Evolutionary conservation across 2,329 filamentous ascomycete species (phyloP), one percentile per base, ranked within the genome.

Genomic region (Ilyonectria robusta): DNA sequence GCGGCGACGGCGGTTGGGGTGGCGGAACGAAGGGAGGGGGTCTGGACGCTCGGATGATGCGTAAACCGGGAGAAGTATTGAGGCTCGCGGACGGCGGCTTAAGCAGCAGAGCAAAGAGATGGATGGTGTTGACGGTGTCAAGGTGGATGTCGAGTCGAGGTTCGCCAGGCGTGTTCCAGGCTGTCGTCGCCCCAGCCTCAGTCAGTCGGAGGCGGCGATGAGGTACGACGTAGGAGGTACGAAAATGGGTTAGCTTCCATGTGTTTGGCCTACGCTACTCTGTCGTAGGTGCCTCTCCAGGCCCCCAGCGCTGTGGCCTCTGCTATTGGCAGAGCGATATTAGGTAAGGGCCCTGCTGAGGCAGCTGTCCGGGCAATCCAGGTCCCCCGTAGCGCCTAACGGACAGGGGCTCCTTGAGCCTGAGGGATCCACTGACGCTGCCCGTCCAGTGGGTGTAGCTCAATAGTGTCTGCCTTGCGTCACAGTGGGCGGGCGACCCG

Each of bases 171-270:
- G 70, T 21, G 51, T 51, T 75, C 66, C 60, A 68, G 72, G 66
- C 60, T 71, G 64, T 75, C 51, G 66, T 70, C 57, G 72, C 65
- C 72, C 72, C 65, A 70, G 70, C 71, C 72, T 74, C 71, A 67
- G 65, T 64, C 59, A 66, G 69, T 67, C 70, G 70, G 63, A 70
- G 58, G 67, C 66, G 64, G 63, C 68, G 62, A 65, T 59, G 61
- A 72, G 67, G 66, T 67, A 71, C 65, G 59, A 68, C 68, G 66
- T 72, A 75, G 64, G 66, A 59, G 59, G 62, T 51, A 68, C 59
- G 61, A 57, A 68, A 66, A 66, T 51, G 51, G 64, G 73, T 59
- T 73, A 75, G 73, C 67, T 54, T 68, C 51, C 37, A 53, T 48
- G 58, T 21, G 46, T 61, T 56, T 61, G 35, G 53, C 50, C 37